Evolutionary conservation across 306 rosid species (phyloP).

Genomic region (Glycine soja): DNA sequence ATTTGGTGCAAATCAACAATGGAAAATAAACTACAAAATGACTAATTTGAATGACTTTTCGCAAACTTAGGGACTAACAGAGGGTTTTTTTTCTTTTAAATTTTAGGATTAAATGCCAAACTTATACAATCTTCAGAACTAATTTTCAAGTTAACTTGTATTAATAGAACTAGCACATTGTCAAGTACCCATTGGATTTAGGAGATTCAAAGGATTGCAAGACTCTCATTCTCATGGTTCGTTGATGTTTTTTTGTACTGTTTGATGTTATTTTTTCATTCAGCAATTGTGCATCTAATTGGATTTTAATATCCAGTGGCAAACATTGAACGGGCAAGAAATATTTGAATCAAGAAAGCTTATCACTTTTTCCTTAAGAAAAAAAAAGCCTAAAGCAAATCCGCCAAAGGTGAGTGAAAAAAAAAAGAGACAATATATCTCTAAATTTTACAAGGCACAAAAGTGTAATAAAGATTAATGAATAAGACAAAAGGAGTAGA

Average conservation of each 20-base stretch:
- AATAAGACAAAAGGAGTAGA: too few species aligned
- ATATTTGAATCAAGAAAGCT: slow-evolving; percentile 96
- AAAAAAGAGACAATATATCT: too few species aligned
- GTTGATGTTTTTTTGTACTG: background rate
- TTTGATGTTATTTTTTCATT: slow-evolving; percentile 39
- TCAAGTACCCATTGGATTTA: slow-evolving; percentile 7
- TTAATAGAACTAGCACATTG: slow-evolving; percentile 1
- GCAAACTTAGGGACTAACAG: background rate
- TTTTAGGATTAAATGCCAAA: background rate
- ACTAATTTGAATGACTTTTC: background rate
- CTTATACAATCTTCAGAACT: background rate
- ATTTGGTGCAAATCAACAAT: background rate
- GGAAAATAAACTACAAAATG: background rate
- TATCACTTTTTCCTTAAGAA: slow-evolving; percentile 90
- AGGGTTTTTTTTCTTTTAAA: too few species aligned
- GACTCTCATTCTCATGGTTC: slow-evolving; percentile 24
- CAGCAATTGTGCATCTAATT: slow-evolving; percentile 12
- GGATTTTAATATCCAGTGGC: slow-evolving; percentile 70
- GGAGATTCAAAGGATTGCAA: slow-evolving; percentile 41
- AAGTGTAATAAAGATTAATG: too few species aligned
- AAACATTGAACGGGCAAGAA: slow-evolving; percentile 96
- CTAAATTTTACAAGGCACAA: too few species aligned
- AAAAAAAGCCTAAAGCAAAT: too few species aligned
- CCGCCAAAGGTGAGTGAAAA: too few species aligned
- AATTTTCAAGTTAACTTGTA: background rate